Conservation (phyloP, 257 asterid species). For the Haberlea rhodopensis region DNA sequence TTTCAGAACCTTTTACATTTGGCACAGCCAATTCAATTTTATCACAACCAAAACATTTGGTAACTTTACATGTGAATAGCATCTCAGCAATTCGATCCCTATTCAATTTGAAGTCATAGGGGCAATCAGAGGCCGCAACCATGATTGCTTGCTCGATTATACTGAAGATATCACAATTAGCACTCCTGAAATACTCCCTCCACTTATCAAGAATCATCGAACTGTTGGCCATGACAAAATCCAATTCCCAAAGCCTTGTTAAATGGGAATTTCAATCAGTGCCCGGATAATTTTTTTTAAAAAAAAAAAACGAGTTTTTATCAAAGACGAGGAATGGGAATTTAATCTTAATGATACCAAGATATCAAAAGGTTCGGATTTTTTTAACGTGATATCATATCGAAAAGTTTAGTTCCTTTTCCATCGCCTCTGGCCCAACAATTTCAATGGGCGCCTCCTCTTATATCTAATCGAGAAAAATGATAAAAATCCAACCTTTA, state of each 20-base stretch:
- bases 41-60: constrained; percentile 31
- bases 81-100: constrained; percentile 48
- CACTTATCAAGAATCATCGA: constrained; percentile 37
- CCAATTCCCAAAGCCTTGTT: constrained; percentile 21
- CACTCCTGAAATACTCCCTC: constrained; percentile 46
- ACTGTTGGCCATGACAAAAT: constrained; percentile 28
- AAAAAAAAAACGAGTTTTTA: constrained; percentile 2
- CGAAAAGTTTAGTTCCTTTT: constrained; percentile 1
- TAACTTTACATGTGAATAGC: constrained; percentile 34
- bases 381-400: constrained; percentile 3
- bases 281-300: constrained; percentile 13
- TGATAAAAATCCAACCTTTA: constrained; percentile 17
- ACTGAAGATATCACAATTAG: constrained; percentile 33
- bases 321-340: neutral
- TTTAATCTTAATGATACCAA: constrained; percentile 19
- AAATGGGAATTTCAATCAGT: constrained; percentile 2
- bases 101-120: constrained; percentile 40
- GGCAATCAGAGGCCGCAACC: constrained; percentile 51
- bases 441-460: too few species aligned
- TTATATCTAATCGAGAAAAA: too few species aligned
- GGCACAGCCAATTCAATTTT: constrained; percentile 27
- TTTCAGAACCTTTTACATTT: constrained; percentile 4
- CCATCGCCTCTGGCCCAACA: constrained; percentile 22
- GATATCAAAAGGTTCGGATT: constrained; percentile 2
- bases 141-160: constrained; percentile 46